Evolutionary conservation across 2,329 filamentous ascomycete genomes (phyloP).

Genomic region (Fusarium brachygibbosum): DNA sequence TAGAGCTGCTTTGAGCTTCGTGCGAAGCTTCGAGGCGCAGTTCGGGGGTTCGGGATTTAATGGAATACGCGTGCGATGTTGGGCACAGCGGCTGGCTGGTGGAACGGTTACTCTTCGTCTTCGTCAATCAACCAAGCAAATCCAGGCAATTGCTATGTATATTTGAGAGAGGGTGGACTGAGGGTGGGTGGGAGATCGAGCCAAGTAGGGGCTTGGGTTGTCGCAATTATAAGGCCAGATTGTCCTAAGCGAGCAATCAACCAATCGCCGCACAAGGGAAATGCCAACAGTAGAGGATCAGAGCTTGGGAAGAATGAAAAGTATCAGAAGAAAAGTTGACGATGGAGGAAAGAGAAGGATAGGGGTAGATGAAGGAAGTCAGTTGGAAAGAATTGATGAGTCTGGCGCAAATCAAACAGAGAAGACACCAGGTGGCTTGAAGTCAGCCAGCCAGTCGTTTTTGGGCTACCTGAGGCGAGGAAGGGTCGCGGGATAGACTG

Average conservation of each 20-base stretch:
- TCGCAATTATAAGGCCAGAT: constrained; percentile 53
- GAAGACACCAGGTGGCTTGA: constrained; percentile 55
- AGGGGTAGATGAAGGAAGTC: constrained; percentile 28
- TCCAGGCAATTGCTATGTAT: constrained; percentile 20
- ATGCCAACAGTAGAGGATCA: constrained; percentile 25
- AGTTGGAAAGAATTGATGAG: constrained; percentile 38
- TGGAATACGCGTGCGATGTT: constrained; percentile 20
- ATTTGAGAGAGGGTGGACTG: constrained; percentile 13
- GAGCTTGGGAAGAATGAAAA: constrained; percentile 5
- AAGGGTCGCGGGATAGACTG: constrained; percentile 47
- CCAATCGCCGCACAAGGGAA: constrained; percentile 36
- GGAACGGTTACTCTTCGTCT: constrained; percentile 15
- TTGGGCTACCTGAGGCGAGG: constrained; percentile 49
- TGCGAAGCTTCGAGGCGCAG: constrained; percentile 22
- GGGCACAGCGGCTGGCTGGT: constrained; percentile 10
- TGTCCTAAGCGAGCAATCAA: constrained; percentile 49
- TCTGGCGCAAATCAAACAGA: constrained; percentile 47
- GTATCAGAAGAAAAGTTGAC: constrained; percentile 11
- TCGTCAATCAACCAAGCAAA: constrained; percentile 11
- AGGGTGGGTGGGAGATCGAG: constrained; percentile 27
- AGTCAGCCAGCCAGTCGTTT: constrained; percentile 46
- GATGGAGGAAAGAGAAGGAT: constrained; percentile 39
- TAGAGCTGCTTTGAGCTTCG: constrained; percentile 33
- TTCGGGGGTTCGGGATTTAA: constrained; percentile 18
- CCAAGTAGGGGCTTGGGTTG: constrained; percentile 35